Base-by-base conservation (phyloP, 495 filamentous ascomycete species). In the Friedmanniomyces endolithicus region DNA sequence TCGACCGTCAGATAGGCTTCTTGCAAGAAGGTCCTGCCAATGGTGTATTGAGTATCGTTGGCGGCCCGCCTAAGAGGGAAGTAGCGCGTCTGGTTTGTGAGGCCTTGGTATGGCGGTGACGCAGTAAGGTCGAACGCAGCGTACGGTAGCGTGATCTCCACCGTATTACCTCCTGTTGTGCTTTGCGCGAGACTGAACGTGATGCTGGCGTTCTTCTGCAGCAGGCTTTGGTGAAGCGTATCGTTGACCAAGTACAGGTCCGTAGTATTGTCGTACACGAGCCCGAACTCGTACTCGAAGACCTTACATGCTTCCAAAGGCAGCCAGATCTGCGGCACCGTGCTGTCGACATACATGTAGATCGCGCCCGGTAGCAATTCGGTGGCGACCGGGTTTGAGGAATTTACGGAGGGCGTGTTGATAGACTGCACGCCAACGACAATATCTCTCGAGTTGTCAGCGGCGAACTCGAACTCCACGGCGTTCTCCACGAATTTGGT, bases 21-120 rank as follows among this genome's bases (percentile, higher is more conserved):
- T 37, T 70, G 65, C 9, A 70, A 52, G 48, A 70, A 70, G 0
- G 64, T 63, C 22, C 67, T 64, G 27, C 67, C 67, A 14, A 70
- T 55, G 11, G 67, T 58, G 46, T 65, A 67, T 47, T 70, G 67
- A 16, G 58, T 55, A 20, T 64, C 58, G 35, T 65, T 66, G 14
- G 56, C 53, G 7, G 67, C 68, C 16, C 63, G 54, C 25, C 60
- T 58, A 2, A 71, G 55, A 14, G 68, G 67, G 50, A 71, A 69
- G 50, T 69, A 71, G 31, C 57, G 56, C 8, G 57, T 59, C 48
- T 58, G 37, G 27, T 66, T 64, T 7, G 52, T 24, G 14, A 59
- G 7, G 22, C 52, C 57, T 31, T 59, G 29, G 25, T 56, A 58
- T 1, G 67, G 54, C 24, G 63, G 17, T 1, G 52, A 57, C 8